Conservation (phyloP, 2,329 filamentous ascomycete species). For the Metarhizium humberi region DNA sequence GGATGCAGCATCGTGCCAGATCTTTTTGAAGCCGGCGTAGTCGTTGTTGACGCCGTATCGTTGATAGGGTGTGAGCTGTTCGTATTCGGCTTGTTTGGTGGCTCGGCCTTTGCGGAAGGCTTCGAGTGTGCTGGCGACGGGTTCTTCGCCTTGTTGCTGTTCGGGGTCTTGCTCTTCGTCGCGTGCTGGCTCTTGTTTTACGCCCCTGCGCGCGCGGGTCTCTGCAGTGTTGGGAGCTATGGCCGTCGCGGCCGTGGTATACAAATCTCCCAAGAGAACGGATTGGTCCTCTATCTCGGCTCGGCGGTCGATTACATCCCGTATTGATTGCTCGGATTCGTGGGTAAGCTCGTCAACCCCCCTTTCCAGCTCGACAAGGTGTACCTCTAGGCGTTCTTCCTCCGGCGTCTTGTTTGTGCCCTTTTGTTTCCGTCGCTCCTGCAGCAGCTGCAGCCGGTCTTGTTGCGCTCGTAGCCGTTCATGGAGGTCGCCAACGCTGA, state of each 20-base stretch:
- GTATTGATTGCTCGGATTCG: conserved; percentile 35
- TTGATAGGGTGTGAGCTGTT: conserved; percentile 28
- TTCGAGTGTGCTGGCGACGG: conserved; percentile 17
- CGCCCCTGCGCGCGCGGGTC: conserved; percentile 7
- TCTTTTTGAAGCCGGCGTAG: conserved; percentile 49
- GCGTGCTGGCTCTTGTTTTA: conserved; percentile 6
- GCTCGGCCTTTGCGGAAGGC: conserved; percentile 27
- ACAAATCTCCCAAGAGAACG: conserved; percentile 27
- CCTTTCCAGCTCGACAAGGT: conserved; percentile 28
- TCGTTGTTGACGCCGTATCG: conserved; percentile 49
- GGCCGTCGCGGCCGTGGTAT: conserved; percentile 11
- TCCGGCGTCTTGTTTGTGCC: conserved; percentile 25
- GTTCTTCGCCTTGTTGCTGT: conserved; percentile 17
- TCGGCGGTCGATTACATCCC: conserved; percentile 39
- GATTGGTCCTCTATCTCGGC: conserved; percentile 40
- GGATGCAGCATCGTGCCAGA: conserved; percentile 45
- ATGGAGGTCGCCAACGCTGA: conserved; percentile 39
- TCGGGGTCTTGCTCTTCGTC: conserved; percentile 10
- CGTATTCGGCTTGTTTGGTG: conserved; percentile 33
- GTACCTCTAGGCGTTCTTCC: conserved; percentile 27
- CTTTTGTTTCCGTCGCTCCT: conserved; percentile 26
- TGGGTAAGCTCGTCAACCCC: conserved; percentile 33
- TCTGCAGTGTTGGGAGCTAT: conserved; percentile 7
- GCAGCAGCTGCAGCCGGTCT: conserved; percentile 20
- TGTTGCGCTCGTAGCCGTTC: conserved; percentile 32